Evolutionary conservation across 1,284 basidiomycete genomes (phyloP).

Genomic region (Rhodotorula sp.): DNA sequence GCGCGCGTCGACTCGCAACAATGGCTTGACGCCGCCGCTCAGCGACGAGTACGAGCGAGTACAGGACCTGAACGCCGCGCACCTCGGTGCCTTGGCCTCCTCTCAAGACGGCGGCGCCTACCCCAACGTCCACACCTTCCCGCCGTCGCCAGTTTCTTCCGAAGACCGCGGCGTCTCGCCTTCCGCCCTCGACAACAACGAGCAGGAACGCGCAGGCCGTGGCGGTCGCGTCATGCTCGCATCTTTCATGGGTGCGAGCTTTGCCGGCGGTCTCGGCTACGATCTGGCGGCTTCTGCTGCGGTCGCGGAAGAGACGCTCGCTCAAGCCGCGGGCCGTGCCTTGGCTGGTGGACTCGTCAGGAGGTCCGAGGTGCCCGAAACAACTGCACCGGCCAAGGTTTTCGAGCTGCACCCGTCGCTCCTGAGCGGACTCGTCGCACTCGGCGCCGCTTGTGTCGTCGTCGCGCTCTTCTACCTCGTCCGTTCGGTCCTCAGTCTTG

Average conservation of each 20-base stretch:
- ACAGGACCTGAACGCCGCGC: conserved; percentile 20
- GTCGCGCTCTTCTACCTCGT: conserved; percentile 21
- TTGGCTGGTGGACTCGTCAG: conserved; percentile 29
- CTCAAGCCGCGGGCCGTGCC: conserved; percentile 14
- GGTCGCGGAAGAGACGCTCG: conserved; percentile 11
- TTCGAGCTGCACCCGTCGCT: conserved; percentile 27
- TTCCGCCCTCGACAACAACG: neutral
- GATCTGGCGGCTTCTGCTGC: conserved; percentile 20
- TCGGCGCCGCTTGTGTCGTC: conserved; percentile 27
- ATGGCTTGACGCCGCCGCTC: conserved; percentile 12
- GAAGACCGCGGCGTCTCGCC: conserved; percentile 25
- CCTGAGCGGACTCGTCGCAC: conserved; percentile 31
- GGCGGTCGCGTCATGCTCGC: conserved; percentile 35
- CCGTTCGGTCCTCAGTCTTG: neutral
- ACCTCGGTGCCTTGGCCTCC: conserved; percentile 21
- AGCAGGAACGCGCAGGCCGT: neutral
- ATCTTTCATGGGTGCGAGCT: conserved; percentile 36
- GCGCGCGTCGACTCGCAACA: neutral
- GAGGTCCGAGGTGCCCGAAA: conserved; percentile 6
- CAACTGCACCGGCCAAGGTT: neutral
- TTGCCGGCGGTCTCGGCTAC: conserved; percentile 37
- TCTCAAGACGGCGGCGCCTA: neutral
- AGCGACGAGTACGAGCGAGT: conserved; percentile 18
- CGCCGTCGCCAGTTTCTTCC: conserved; percentile 28
- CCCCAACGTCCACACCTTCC: conserved; percentile 11